Conservation (phyloP, 305 asterid genomes). For the Rubia tinctorum region DNA sequence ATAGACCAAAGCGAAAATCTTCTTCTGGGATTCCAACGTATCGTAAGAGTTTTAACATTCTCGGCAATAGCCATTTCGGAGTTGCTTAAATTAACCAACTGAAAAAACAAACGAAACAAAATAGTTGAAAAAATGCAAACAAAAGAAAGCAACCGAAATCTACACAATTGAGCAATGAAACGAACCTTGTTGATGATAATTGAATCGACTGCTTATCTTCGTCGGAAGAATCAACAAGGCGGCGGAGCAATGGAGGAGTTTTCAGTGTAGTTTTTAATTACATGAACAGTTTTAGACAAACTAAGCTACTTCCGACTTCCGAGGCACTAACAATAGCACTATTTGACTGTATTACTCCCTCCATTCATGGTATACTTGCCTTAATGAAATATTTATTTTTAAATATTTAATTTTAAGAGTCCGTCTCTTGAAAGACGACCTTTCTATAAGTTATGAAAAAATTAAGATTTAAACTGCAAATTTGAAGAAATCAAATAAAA, state of each 20-base stretch:
- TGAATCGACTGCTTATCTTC: background rate
- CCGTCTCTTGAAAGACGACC: no score
- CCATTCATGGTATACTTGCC: no score
- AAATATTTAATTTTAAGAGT: no score
- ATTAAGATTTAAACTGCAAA: no score
- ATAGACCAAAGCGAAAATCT: conserved; percentile 77
- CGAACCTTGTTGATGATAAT: background rate
- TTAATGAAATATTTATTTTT: no score
- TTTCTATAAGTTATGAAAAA: no score
- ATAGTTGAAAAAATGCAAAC: background rate
- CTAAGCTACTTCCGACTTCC: no score
- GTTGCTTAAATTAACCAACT: background rate
- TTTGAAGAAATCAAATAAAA: no score
- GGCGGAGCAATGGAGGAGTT: background rate
- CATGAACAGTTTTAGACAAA: background rate
- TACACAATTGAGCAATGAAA: no score
- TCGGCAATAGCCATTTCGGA: conserved; percentile 23
- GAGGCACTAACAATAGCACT: no score
- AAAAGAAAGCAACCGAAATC: background rate
- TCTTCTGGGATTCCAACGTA: conserved; percentile 29
- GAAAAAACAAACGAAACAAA: background rate
- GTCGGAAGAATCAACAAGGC: background rate
- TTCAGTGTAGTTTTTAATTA: background rate
- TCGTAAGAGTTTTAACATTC: conserved; percentile 19
- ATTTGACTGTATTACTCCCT: no score